Evolutionary conservation across 2,329 filamentous ascomycete species (phyloP).

Genomic region (Phaeoacremonium minimum): DNA sequence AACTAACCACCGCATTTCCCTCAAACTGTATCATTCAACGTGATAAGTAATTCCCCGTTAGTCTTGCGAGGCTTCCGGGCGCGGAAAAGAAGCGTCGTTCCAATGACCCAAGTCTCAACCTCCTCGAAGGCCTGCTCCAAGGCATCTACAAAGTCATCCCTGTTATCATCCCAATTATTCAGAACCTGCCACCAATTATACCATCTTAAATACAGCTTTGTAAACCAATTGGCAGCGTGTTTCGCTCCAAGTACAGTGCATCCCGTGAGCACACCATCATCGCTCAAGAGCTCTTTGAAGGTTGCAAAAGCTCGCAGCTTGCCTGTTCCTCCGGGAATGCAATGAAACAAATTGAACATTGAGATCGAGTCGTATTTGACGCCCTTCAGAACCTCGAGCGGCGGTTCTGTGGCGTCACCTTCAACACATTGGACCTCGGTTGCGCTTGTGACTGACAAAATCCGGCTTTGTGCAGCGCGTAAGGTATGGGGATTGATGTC

Average conservation of each 20-base stretch:
- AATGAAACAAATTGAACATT: conserved; percentile 37
- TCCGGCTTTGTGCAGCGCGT: conserved; percentile 16
- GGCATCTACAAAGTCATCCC: conserved; percentile 24
- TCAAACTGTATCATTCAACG: no score
- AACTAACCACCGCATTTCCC: no score
- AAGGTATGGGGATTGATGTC: conserved; percentile 30
- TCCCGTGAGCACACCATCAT: conserved; percentile 30
- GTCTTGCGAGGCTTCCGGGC: conserved; percentile 21
- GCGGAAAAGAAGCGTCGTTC: conserved; percentile 30
- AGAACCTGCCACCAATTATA: conserved; percentile 31
- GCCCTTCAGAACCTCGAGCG: conserved; percentile 18
- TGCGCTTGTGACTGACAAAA: conserved; percentile 14
- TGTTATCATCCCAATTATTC: conserved; percentile 30
- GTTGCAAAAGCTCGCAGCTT: conserved; percentile 25
- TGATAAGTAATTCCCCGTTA: no score
- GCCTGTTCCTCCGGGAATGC: conserved; percentile 24
- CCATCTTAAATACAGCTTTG: conserved; percentile 17
- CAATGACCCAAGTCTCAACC: conserved; percentile 32
- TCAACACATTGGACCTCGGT: conserved; percentile 20
- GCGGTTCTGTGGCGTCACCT: conserved; percentile 28
- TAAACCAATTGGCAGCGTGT: conserved; percentile 18
- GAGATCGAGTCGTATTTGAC: conserved; percentile 34
- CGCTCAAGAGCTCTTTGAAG: conserved; percentile 23
- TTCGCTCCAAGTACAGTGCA: conserved; percentile 27
- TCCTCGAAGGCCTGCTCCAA: conserved; percentile 28